These are phyloP conservation scores for Phaffomyces opuntiae DNA, from an alignment of 805 yeast species.

Conservation along the genomic window DNA sequence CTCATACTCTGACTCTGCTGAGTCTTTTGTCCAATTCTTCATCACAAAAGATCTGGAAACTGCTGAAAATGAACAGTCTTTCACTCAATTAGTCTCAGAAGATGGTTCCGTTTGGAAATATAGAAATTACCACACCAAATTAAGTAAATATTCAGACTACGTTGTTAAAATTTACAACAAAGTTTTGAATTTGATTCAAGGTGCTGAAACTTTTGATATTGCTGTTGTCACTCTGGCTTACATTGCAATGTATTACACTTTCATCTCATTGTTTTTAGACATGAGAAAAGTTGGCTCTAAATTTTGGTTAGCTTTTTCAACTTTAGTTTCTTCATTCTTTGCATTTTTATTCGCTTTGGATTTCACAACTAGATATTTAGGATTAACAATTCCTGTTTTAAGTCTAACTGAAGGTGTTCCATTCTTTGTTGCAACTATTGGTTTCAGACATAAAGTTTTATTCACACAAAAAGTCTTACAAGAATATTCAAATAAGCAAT, in stretches of 20 bases:
- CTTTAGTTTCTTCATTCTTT: slow-evolving; percentile 70
- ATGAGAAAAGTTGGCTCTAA: slow-evolving; percentile 76
- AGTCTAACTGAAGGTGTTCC: slow-evolving; percentile 89
- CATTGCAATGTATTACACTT: slow-evolving; percentile 80
- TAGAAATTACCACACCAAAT: slow-evolving; percentile 44
- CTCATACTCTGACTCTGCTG: slow-evolving; percentile 33
- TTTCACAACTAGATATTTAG: slow-evolving; percentile 48
- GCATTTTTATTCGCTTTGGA: slow-evolving; percentile 78
- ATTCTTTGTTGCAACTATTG: slow-evolving; percentile 84
- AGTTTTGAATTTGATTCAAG: slow-evolving; percentile 41
- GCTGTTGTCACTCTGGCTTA: slow-evolving; percentile 75
- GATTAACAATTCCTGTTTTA: slow-evolving; percentile 58
- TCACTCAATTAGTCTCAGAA: slow-evolving; percentile 14
- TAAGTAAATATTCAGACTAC: slow-evolving; percentile 51
- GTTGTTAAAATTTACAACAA: slow-evolving; percentile 33
- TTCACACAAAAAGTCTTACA: slow-evolving; percentile 56
- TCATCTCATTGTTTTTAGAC: slow-evolving; percentile 65
- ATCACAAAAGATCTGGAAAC: slow-evolving; percentile 20
- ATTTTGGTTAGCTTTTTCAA: slow-evolving; percentile 80
- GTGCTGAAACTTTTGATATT: slow-evolving; percentile 84
- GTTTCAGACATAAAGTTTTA: slow-evolving; percentile 78
- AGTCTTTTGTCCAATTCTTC: slow-evolving; percentile 37
- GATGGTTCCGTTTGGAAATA: slow-evolving; percentile 56
- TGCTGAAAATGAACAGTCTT: slow-evolving; percentile 7
- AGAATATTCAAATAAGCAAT: slow-evolving; percentile 19